Evolutionary conservation across 176 grass and related monocot genomes (phyloP), one percentile per base, ranked within the genome.

Genomic region (Typha latifolia): DNA sequence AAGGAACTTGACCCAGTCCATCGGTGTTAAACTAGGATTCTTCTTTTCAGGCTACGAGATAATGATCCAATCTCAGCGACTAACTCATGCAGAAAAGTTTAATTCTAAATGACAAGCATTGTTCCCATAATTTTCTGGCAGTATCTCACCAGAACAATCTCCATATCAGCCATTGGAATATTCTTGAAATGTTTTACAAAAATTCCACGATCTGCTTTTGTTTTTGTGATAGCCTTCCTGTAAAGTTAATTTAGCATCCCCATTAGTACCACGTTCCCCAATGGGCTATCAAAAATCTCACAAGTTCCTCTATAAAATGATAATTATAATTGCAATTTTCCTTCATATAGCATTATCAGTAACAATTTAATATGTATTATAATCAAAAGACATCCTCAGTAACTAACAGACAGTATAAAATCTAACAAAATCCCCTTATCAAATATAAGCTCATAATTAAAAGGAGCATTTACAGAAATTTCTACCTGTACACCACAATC

Each of bases 161-260:
- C 93, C 93, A 96, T 96, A 76, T 92, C 93, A 32, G 93, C 93
- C 93, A 96, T 86, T 27, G 93, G 93, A 52, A 96, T 96, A 26
- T 86, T 79, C 67, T 82, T 91, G 77, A 96, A 96, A 85, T 96
- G 93, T 66, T 96, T 96, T 48, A 96, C 63, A 84, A 80, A 84
- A 69, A 96, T 91, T 66, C 85, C 93, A 66, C 72, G 78, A 48
- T 96, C 85, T 13, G 83, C 68, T 19, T 89, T 82, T 23, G 23
- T 77, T 57, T 82, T 69, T 75, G 72, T 67, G 32, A 65, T 80
- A 77, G 88, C 72, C 71, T 51, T 68, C 75, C 93, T 96, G 52
- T 71, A 72, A 64, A 7, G 62, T 61, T 6, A 47, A 71, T 43
- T 37, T 37, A 37, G 34, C 34, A 37, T 37, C 34, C 34, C 34